Base-by-base conservation (phyloP, 2,329 filamentous ascomycete genomes). In the Pseudopithomyces chartarum region DNA sequence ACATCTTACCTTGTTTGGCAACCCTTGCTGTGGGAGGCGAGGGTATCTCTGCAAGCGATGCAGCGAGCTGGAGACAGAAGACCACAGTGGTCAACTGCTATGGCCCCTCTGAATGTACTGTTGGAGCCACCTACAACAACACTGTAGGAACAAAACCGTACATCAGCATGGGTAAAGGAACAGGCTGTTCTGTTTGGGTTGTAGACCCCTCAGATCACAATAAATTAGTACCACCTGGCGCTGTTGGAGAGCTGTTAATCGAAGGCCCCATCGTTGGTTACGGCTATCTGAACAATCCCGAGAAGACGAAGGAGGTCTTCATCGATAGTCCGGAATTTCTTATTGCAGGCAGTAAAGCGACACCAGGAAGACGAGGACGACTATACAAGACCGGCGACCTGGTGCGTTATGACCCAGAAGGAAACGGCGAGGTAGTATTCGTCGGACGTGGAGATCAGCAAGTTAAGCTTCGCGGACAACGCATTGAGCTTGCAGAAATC, bases 321-420 rank as follows among this genome's bases (percentile, higher is more conserved):
- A 73, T 77, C 13, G 74, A 87, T 1, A 86, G 87, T 23, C 78
- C 82, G 0, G 68, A 77, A 42, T 89, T 87, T 68, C 23, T 87
- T 85, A 61, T 62, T 78, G 87, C 53, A 89, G 50, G 90, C 87
- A 73, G 78, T 87, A 49, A 81, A 77, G 11, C 82, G 81, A 67
- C 81, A 81, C 52, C 83, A 79, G 67, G 77, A 52, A 56, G 73
- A 60, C 52, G 49, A 19, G 92, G 91, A 7, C 60, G 66, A 11
- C 59, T 71, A 17, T 75, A 69, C 57, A 72, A 70, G 58, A 70
- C 68, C 8, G 72, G 72, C n/a, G 71, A 74, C 54, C 58, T 76
- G 2, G 65, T 71, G 1, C 63, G 65, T 2, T 84, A 96, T 55
- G 83, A 85, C 2, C 70, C 82, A 0, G 73, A 75, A 33, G 66